Evolutionary conservation across 306 rosid genomes (phyloP), one percentile per base, ranked within the genome.

Genomic region (Pachyrhizus erosus): DNA sequence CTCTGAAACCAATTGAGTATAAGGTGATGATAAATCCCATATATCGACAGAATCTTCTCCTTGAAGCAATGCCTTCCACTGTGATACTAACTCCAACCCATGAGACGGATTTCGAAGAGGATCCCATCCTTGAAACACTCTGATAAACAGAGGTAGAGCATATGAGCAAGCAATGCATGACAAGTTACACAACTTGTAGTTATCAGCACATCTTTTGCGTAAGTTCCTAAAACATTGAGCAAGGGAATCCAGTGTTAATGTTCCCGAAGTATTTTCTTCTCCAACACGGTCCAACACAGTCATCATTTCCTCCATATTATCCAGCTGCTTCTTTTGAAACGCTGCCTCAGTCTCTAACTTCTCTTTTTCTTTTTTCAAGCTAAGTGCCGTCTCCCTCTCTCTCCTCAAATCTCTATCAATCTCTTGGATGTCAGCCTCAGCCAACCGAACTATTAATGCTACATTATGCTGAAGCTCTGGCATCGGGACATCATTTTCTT

Each of bases 101-200:
- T 91, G 91, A 15, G 82, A 91, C 2, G 93, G 96, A 84, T 91
- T 91, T 68, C 78, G 91, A 70, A 93, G 96, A 74, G 97, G 98
- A 86, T 96, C 94, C 96, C 98, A 93, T 49, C 96, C 94, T 80
- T 92, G 98, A 87, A 93, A 96, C 79, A 85, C 89, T 84, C 94
- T 89, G 52, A 92, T 88, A 83, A 93, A 88, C 85, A 92, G 83
- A 60, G 99, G 97, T 37, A 93, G 69, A 37, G 96, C 98, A 86
- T 82, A 92, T 20, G 94, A 92, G 85, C 94, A 91, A 57, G 98
- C 97, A 89, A 93, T 91, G 84, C 91, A 86, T 26, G 99, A 89
- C 84, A 96, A 86, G 89, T 92, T 92, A 80, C 94, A 93, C 75
- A 92, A 62, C 91, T 93, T 91, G 80, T 90, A 96, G 84, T 91